These are phyloP conservation scores for Mycena amicta DNA, from an alignment of 768 basidiomycete species.

Conservation along the genomic window DNA sequence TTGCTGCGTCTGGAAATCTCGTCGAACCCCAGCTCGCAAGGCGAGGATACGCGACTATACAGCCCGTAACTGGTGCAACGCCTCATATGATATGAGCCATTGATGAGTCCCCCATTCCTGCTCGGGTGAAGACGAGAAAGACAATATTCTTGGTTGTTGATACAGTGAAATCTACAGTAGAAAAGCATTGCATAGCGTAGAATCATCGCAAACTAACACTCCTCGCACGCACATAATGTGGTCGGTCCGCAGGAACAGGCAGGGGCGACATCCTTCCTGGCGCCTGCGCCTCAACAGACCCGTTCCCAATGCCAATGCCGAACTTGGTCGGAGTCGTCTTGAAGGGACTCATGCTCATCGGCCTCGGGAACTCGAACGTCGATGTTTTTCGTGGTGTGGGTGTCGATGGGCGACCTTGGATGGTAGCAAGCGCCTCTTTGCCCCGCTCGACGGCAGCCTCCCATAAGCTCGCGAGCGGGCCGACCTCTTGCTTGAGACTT, in stretches of 20 bases:
- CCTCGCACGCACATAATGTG: constrained; percentile 14
- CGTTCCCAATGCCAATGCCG: neutral
- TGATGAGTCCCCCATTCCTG: too few species aligned
- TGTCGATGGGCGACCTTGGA: neutral
- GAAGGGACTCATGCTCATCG: neutral
- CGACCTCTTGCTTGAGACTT: constrained; percentile 55
- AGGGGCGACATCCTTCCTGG: constrained; percentile 2
- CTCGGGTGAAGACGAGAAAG: neutral
- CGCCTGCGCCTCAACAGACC: neutral
- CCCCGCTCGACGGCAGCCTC: constrained; percentile 39
- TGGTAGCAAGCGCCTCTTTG: constrained; percentile 17
- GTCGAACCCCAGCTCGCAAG: too few species aligned
- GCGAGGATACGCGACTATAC: too few species aligned
- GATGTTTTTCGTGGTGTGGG: neutral
- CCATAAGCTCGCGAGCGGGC: constrained; percentile 60
- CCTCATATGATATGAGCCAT: too few species aligned
- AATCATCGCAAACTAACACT: constrained; percentile 13
- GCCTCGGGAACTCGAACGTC: constrained; percentile 1
- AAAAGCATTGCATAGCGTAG: neutral
- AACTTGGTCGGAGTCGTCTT: neutral
- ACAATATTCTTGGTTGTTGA: neutral
- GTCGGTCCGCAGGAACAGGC: constrained; percentile 3
- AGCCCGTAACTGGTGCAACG: too few species aligned
- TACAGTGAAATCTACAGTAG: neutral
- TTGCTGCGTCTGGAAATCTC: too few species aligned